phyloP scores from a whole-genome alignment of 2,329 filamentous ascomycete genomes.

The Lasiodiplodia theobromae region DNA sequence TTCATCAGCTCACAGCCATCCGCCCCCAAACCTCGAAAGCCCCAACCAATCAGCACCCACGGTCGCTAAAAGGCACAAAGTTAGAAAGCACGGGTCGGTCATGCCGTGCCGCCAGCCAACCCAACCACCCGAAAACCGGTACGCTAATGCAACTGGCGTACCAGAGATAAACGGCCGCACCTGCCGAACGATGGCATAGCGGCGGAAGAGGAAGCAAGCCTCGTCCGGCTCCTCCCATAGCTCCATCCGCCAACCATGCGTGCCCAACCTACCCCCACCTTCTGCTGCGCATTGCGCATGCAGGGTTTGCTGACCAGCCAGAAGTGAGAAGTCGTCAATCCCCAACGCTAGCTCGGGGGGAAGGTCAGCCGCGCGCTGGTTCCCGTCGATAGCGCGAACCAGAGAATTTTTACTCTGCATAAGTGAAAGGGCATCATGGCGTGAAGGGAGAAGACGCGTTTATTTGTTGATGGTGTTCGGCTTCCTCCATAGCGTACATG shows the following conservation, averaged over 20 bases:
- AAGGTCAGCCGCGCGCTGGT: not conserved
- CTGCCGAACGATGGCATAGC: too few relatives aligned
- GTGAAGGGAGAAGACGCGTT: not conserved
- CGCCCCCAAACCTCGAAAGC: not conserved
- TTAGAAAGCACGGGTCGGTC: not conserved
- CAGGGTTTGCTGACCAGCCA: too few relatives aligned
- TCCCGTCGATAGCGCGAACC: not conserved
- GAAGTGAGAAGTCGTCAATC: too few relatives aligned
- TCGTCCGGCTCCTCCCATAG: too few relatives aligned
- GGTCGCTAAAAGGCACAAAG: not conserved
- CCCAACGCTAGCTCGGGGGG: too few relatives aligned
- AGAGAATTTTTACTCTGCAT: not conserved
- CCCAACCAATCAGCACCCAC: not conserved
- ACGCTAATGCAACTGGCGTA: too few relatives aligned
- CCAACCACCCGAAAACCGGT: not conserved
- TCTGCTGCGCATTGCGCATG: too few relatives aligned
- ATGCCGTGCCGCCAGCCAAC: not conserved
- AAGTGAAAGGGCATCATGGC: not conserved
- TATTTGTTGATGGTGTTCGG: not conserved
- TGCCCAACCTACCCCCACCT: too few relatives aligned
- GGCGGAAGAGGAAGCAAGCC: too few relatives aligned
- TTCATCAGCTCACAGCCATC: not conserved
- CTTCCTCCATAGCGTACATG: too few relatives aligned
- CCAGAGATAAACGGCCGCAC: too few relatives aligned
- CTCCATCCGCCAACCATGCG: too few relatives aligned